Evolutionary conservation across 2,329 filamentous ascomycete genomes (phyloP).

Genomic region (Epichloe baconii): DNA sequence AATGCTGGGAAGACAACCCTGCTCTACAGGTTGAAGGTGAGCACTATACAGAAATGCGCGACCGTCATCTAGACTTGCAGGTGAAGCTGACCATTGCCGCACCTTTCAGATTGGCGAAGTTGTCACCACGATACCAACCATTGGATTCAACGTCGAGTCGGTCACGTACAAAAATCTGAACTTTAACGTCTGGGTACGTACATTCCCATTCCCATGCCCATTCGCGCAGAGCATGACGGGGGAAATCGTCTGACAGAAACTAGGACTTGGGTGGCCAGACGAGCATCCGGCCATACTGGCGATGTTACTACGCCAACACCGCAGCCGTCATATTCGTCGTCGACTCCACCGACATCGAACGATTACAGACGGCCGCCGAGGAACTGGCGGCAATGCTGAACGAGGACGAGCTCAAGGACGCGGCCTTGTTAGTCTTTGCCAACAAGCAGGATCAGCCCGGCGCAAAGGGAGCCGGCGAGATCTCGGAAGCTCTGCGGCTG

Average conservation of each 20-base stretch:
- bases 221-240: neutral
- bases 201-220: neutral
- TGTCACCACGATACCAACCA: slow-evolving; percentile 96
- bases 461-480: slow-evolving; percentile 91
- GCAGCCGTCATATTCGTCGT: slow-evolving; percentile 98
- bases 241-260: neutral
- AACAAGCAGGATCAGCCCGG: slow-evolving; percentile 99
- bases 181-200: slow-evolving; percentile 90
- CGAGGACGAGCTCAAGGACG: slow-evolving; percentile 91
- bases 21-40: slow-evolving; percentile 86
- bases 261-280: slow-evolving; percentile 93
- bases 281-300: slow-evolving; percentile 97
- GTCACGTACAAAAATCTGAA: slow-evolving; percentile 98
- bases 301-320: slow-evolving; percentile 98
- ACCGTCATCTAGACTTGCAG: neutral
- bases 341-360: slow-evolving; percentile 94
- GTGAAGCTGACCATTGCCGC: neutral
- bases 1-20: slow-evolving; percentile 98
- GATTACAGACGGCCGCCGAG: slow-evolving; percentile 81
- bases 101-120: slow-evolving; percentile 81
- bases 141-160: slow-evolving; percentile 98
- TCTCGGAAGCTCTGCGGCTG: slow-evolving; percentile 81
- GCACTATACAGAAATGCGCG: slow-evolving; percentile 3
- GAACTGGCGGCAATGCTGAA: slow-evolving; percentile 92
- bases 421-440: slow-evolving; percentile 84